These are phyloP conservation scores for Gremmenia infestans DNA, from an alignment of 2,329 filamentous ascomycete species.

Conservation along the genomic window DNA sequence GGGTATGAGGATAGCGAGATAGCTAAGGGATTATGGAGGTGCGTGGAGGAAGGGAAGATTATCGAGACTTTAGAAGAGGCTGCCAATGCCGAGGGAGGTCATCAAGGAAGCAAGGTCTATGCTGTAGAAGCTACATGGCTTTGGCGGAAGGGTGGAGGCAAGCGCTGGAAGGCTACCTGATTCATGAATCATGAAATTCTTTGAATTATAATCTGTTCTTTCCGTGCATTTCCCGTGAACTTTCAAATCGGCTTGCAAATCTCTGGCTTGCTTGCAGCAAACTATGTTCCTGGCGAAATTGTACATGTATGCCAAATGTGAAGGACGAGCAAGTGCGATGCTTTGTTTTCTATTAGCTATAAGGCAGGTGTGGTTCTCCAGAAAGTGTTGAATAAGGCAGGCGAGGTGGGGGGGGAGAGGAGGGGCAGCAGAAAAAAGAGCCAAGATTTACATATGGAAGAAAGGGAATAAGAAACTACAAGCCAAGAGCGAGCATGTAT, in stretches of 20 bases:
- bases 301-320: too few species aligned
- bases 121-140: conserved; percentile 88
- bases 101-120: conserved; percentile 77
- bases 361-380: too few species aligned
- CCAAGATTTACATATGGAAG: not conserved
- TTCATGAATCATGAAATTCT: not conserved
- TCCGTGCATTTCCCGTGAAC: not conserved
- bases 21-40: conserved; percentile 77
- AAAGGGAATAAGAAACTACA: not conserved
- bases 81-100: conserved; percentile 59
- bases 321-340: too few species aligned
- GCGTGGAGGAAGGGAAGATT: conserved; percentile 70
- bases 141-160: conserved; percentile 41
- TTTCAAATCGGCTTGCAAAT: too few species aligned
- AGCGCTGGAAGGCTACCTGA: conserved; percentile 28
- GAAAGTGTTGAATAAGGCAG: not conserved
- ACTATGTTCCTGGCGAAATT: too few species aligned
- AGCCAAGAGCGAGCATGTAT: not conserved
- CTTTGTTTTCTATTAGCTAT: too few species aligned
- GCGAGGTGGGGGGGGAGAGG: not conserved
- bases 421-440: not conserved
- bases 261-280: too few species aligned
- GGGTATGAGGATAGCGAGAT: conserved; percentile 63
- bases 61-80: conserved; percentile 74
- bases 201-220: not conserved